phyloP scores from a whole-genome alignment of 2,329 filamentous ascomycete species.

The Diaporthe velutina region DNA sequence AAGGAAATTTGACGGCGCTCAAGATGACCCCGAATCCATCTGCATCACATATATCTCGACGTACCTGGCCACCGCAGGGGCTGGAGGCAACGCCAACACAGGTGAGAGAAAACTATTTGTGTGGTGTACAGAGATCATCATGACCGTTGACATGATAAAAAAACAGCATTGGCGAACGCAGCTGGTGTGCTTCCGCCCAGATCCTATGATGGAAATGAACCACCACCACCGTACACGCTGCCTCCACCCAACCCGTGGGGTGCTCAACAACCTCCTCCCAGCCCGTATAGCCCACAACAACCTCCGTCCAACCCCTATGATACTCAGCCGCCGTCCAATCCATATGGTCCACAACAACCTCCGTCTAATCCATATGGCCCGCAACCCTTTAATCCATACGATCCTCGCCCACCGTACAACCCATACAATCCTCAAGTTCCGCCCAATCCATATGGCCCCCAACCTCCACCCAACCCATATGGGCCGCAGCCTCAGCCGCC shows the following conservation, averaged over 20 bases:
- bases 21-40: not conserved
- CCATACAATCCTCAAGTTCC: not conserved
- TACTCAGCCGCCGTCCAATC: not conserved
- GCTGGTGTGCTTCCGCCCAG: not conserved
- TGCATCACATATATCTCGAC: constrained; percentile 13
- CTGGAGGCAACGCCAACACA: not conserved
- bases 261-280: not conserved
- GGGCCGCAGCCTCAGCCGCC: not conserved
- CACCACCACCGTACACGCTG: not conserved
- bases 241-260: not conserved
- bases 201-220: not conserved
- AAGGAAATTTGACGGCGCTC: not conserved
- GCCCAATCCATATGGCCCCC: not conserved
- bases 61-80: not conserved
- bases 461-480: not conserved
- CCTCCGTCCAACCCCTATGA: not conserved
- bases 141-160: not conserved
- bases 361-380: not conserved
- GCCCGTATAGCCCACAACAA: not conserved
- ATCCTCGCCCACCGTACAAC: not conserved
- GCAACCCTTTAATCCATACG: not conserved
- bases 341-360: not conserved
- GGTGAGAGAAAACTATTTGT: not conserved
- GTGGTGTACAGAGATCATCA: not conserved
- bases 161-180: not conserved